phyloP scores from a whole-genome alignment of 768 basidiomycete species.

The Russula earlei region DNA sequence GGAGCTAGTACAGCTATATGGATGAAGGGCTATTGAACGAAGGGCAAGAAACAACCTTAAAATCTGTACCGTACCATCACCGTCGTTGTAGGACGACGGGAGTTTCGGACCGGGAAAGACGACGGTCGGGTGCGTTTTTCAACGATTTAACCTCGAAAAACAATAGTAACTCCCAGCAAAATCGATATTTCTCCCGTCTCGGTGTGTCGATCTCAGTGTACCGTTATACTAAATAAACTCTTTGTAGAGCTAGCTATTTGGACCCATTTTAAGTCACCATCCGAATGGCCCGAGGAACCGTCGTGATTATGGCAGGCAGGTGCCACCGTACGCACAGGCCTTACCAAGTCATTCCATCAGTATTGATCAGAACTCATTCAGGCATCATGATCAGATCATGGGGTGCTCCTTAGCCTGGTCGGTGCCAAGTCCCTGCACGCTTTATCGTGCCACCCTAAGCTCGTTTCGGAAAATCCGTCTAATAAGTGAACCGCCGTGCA shows the following conservation, averaged over 20 bases:
- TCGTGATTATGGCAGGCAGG: slow-evolving; percentile 2
- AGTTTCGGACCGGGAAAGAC: neutral
- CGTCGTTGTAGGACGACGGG: neutral
- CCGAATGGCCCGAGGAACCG: neutral
- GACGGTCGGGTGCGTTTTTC: too few relatives aligned
- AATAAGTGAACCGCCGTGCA: neutral
- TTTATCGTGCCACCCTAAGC: neutral
- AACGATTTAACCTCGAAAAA: neutral
- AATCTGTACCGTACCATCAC: too few relatives aligned
- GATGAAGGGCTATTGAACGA: neutral
- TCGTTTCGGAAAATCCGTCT: neutral
- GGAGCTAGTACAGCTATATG: neutral
- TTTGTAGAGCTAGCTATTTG: too few relatives aligned
- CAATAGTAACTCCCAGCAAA: neutral
- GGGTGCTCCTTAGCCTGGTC: too few relatives aligned
- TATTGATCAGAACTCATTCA: neutral
- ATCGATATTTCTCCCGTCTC: neutral
- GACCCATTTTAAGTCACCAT: too few relatives aligned
- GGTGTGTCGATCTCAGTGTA: neutral
- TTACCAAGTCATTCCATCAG: neutral
- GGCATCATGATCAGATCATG: too few relatives aligned
- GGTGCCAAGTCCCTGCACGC: too few relatives aligned
- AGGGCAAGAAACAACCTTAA: neutral
- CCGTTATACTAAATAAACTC: neutral
- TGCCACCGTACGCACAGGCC: neutral